phyloP scores from a whole-genome alignment of 176 grass and related monocot genomes.

The Hordeum marinum region DNA sequence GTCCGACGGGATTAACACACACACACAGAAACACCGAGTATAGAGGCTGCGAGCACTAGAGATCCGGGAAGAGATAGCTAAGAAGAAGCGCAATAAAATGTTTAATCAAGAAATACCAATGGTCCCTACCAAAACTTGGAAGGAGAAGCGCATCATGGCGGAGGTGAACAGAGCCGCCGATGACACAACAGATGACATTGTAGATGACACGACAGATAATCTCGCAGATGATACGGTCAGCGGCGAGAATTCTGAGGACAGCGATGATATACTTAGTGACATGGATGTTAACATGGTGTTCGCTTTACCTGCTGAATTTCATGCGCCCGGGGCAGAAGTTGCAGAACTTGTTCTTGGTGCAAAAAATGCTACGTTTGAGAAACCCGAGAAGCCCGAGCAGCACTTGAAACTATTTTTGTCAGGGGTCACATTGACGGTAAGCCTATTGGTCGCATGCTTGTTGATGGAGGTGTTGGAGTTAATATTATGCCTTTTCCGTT shows the following conservation, averaged over 20 bases:
- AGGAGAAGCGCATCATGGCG: neutral
- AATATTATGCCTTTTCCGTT: neutral
- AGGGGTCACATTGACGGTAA: neutral
- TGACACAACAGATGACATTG: neutral
- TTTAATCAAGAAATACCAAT: neutral
- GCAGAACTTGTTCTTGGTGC: neutral
- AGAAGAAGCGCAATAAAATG: neutral
- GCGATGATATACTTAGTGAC: neutral
- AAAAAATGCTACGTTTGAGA: too few relatives aligned
- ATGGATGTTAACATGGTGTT: too few relatives aligned
- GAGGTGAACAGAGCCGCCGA: neutral
- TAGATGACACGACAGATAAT: neutral
- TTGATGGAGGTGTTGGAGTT: neutral
- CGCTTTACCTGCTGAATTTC: neutral
- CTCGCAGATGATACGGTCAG: neutral
- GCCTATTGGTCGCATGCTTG: constrained; percentile 4
- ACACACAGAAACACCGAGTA: neutral
- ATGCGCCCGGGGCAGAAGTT: neutral
- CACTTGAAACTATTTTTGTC: neutral
- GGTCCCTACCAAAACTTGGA: neutral
- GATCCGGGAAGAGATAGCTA: neutral
- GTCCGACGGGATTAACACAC: too few relatives aligned
- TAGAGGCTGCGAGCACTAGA: neutral
- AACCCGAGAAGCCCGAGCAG: too few relatives aligned
- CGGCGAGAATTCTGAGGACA: neutral